Percentiles rank a stretch among this genome's conserved stretches.
These are phyloP conservation scores for Pseudocercospora macadamiae DNA, from an alignment of 2,329 filamentous ascomycete genomes.

Conservation along the genomic window DNA sequence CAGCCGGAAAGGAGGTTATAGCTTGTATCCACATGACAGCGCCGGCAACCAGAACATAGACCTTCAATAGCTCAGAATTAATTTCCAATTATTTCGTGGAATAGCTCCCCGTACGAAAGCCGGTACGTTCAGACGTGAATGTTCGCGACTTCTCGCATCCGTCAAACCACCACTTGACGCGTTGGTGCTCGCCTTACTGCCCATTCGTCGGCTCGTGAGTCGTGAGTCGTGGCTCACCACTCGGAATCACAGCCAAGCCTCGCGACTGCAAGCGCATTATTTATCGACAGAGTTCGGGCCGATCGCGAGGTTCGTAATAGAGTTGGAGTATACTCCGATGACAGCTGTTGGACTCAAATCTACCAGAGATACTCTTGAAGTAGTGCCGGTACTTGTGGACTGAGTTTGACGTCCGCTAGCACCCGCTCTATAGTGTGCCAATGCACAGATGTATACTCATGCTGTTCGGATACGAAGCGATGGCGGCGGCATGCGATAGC, in stretches of 20 bases:
- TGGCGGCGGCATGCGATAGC: background rate
- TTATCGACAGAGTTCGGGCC: background rate
- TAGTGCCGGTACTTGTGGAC: background rate
- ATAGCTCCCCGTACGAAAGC: no score
- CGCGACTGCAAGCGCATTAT: background rate
- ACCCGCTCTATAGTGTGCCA: background rate
- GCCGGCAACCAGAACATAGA: background rate
- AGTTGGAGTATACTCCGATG: no score
- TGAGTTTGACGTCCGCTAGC: background rate
- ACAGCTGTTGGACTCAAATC: background rate
- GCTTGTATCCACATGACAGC: background rate
- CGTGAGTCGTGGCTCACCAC: background rate
- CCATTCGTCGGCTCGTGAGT: no score
- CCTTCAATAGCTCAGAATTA: no score
- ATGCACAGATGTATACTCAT: background rate
- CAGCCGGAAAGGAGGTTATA: conserved; percentile 16
- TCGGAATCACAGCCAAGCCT: background rate
- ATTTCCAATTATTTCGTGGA: no score
- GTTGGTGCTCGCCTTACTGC: no score
- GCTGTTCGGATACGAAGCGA: background rate
- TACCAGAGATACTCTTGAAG: background rate
- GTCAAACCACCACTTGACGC: no score
- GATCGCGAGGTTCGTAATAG: no score
- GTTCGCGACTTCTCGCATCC: no score
- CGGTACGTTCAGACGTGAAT: no score